Evolutionary conservation across 371 early-diverging fungal species (phyloP), one percentile per base, ranked within the genome.

Genomic region (Mucor sp.): DNA sequence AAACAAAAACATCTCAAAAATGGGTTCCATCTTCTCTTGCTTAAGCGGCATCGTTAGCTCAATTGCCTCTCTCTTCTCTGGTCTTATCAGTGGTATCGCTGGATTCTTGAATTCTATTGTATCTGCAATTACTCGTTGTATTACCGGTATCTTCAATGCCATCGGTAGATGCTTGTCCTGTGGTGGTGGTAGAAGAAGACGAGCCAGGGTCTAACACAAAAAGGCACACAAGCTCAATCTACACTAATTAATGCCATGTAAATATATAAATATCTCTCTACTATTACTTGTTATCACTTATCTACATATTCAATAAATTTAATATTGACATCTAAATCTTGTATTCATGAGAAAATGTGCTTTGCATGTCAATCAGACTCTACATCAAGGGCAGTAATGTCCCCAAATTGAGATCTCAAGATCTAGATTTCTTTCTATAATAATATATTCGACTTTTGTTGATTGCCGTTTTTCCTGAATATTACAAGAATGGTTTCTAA

Each of bases 1-100:
- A 43, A 57, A 48, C 28, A 56, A 56, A 39, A 8, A 47, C 25
- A 50, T 25, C 11, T 17, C 70, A 64, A 53, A 64, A 53, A 77
- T 77, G 78, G 78, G 78, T 27, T 74, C 78, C 58, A 70, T 77
- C 33, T 68, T 74, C 27, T 77, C 78, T 43, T 72, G 72, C 33
- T 61, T 77, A 58, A 66, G 70, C 41, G 70, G 72, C 21, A 67
- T 77, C 21, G 72, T 69, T 14, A 53, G 59, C 39, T 74, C 78
- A 15, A 66, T 77, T 56, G 78, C 78, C 33, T 72, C 75, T 17
- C 47, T 74, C 19, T 47, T 77, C 27, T 72, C 78, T 56, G 70
- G 68, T 21, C 28, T 77, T 12, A 62, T 77, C 17, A 66, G 70
- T 41, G 78, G 67, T 55, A 69, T 77, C 37, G 75, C 78, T 33